phyloP scores from a whole-genome alignment of 495 filamentous ascomycete genomes.

The Penicillium cosmopolitanum region DNA sequence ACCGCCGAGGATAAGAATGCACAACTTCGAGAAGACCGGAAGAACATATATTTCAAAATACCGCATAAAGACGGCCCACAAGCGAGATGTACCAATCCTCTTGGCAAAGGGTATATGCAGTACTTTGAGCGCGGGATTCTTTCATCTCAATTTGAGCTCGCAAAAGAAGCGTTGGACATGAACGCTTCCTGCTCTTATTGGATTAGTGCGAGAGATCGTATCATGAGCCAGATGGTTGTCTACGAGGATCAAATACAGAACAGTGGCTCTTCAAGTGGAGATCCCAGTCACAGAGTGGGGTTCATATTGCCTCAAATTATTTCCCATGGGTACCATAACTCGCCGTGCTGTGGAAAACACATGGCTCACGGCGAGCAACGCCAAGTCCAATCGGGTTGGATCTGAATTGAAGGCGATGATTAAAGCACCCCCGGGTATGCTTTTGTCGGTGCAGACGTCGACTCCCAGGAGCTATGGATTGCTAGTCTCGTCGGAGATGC shows the following conservation, averaged over 20 bases:
- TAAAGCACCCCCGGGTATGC: constrained; percentile 82
- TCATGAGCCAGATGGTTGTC: constrained; percentile 90
- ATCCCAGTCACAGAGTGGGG: constrained; percentile 53
- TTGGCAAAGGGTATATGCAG: constrained; percentile 85
- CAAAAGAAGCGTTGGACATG: constrained; percentile 95
- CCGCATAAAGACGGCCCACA: constrained; percentile 94
- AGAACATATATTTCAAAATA: constrained; percentile 82
- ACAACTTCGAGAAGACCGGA: constrained; percentile 65
- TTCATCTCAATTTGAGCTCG: constrained; percentile 83
- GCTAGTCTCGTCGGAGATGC: constrained; percentile 93
- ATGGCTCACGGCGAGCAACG: constrained; percentile 97
- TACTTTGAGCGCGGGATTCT: constrained; percentile 92
- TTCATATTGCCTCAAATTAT: constrained; percentile 98
- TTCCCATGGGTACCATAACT: constrained; percentile 99
- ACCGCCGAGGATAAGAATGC: constrained; percentile 65
- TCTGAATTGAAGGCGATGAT: constrained; percentile 98
- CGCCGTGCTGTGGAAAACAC: constrained; percentile 95
- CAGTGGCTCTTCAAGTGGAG: constrained; percentile 14
- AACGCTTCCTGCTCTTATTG: constrained; percentile 98
- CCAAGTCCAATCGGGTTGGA: constrained; percentile 91
- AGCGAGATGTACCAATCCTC: constrained; percentile 78
- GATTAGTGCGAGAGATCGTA: constrained; percentile 92
- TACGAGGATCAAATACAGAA: constrained; percentile 66
- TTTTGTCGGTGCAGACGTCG: constrained; percentile 97
- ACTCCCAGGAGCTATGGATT: constrained; percentile 99